Evolutionary conservation across 768 basidiomycete genomes (phyloP).

Genomic region (Panaeolus cyanescens): DNA sequence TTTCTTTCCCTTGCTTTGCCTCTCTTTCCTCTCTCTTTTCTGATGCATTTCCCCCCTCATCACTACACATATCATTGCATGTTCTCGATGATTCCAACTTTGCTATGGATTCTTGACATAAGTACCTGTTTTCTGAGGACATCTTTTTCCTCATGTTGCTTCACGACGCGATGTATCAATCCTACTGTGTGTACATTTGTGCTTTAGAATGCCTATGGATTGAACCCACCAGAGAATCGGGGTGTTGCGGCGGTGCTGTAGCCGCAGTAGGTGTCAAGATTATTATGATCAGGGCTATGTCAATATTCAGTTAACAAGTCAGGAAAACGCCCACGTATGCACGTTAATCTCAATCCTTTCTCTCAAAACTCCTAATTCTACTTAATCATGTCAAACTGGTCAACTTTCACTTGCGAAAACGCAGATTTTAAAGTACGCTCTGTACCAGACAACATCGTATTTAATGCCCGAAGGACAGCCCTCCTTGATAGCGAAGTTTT

Average conservation of each 20-base stretch:
- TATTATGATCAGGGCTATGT: not conserved
- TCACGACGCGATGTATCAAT: conserved; percentile 26
- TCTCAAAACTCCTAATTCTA: not conserved
- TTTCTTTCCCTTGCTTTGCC: conserved; percentile 18
- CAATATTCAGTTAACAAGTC: not conserved
- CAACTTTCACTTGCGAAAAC: conserved; percentile 44
- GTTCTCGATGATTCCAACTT: conserved; percentile 23
- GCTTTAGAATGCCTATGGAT: not conserved
- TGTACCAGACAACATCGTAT: conserved; percentile 48
- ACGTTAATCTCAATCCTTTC: not conserved
- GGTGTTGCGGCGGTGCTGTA: not conserved
- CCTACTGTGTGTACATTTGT: conserved; percentile 14
- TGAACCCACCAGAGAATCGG: not conserved
- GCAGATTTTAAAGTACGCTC: conserved; percentile 62
- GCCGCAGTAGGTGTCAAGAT: not conserved
- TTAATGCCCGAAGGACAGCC: conserved; percentile 49
- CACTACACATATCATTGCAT: conserved; percentile 24
- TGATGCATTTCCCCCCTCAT: conserved; percentile 17
- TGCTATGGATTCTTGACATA: conserved; percentile 38
- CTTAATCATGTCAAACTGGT: conserved; percentile 21
- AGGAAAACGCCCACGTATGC: not conserved
- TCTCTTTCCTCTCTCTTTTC: conserved; percentile 23
- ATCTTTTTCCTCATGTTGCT: not conserved
- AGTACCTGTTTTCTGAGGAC: conserved; percentile 13
- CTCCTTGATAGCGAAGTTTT: conserved; percentile 64